Evolutionary conservation across 2,329 filamentous ascomycete genomes (phyloP), one percentile per base, ranked within the genome.

Genomic region (Fusarium gaditjirri): DNA sequence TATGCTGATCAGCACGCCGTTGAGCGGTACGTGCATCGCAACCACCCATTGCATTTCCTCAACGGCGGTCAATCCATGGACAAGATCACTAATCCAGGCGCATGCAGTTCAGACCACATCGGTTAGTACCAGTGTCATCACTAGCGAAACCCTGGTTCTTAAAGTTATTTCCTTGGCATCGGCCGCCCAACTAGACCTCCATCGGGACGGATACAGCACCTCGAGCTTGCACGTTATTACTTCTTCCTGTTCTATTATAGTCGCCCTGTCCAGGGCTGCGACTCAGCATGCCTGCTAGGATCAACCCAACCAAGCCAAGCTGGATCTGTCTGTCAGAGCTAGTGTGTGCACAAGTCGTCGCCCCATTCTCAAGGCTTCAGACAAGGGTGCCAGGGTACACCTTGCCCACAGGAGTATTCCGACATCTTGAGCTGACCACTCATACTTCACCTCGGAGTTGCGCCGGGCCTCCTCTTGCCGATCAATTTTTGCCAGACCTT

Each of bases 211-310:
- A 33, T 36, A 36, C 43, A 44, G 39, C 29, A 56, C 39, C 21
- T 36, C 17, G 39, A 36, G 43, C 35, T 56, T 41, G 44, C 55
- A 56, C 39, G 44, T 59, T 73, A 72, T 56, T 67, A 50, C 58
- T 66, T 60, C 72, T 70, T 67, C 59, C 65, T 61, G 44, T 66
- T 73, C 70, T 71, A 68, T 71, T 74, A 74, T 68, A 75, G 71
- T 67, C 49, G 31, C 60, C 57, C 38, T 64, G 52, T 53, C 31
- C 60, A 66, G 61, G 66, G 59, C 61, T 60, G 58, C 73, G 73
- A 76, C 73, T 76, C 75, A 76, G 52, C 47, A 75, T 76, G 74
- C 74, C 62, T 76, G 73, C 58, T 67, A 60, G 46, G 54, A 68
- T 65, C 67, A 61, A 50, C 62, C 61, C 61, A 56, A 49, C 52